These are phyloP conservation scores for Voacanga thouarsii DNA, from an alignment of 257 asterid genomes.

Conservation along the genomic window DNA sequence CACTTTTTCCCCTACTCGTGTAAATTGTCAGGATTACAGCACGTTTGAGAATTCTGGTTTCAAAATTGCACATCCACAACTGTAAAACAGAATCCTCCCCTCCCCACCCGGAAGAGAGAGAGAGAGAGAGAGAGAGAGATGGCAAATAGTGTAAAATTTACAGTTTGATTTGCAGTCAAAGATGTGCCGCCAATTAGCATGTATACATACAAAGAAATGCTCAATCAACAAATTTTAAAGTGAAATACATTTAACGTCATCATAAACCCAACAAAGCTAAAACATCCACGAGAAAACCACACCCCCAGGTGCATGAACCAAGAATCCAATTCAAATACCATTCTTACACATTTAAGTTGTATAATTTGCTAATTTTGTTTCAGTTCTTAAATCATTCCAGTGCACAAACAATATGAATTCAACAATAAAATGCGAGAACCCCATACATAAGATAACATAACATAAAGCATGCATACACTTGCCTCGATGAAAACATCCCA, in stretches of 20 bases:
- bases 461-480: background rate
- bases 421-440: background rate
- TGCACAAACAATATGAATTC: background rate
- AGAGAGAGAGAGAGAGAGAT: no score
- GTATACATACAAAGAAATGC: background rate
- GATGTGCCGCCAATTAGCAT: no score
- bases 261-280: background rate
- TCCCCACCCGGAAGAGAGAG: no score
- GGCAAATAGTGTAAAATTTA: no score
- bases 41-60: no score
- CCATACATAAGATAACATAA: background rate
- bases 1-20: no score
- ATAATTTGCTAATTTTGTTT: background rate
- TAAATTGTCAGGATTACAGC: no score
- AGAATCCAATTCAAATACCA: background rate
- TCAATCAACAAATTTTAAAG: background rate
- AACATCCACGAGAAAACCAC: background rate
- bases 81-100: no score
- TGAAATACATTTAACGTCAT: background rate
- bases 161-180: no score
- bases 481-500: background rate
- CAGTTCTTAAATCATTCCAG: background rate
- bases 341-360: background rate
- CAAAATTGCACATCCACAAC: no score
- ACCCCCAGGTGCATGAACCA: background rate